Evolutionary conservation across 257 asterid genomes (phyloP), one percentile per base, ranked within the genome.

Genomic region (Nicotiana tabacum): DNA sequence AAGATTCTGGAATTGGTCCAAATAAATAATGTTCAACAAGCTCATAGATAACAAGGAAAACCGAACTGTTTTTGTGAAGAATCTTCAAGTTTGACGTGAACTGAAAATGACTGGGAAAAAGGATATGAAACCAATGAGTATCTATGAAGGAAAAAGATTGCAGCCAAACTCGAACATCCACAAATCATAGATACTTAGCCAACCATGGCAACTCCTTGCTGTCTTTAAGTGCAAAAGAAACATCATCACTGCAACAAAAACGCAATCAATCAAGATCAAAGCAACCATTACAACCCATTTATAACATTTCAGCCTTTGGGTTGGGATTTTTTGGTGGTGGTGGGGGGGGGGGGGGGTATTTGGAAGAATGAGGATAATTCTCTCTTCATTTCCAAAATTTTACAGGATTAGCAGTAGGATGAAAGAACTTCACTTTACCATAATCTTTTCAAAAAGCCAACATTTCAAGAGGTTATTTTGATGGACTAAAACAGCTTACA

Each of bases 131-230:
- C 67, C 16, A 61, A 61, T 21, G 33, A 18, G 16, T 61, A 21
- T 61, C 12, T 10, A 18, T 17, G 65, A 58, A 58, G 65, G 65
- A 58, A 58, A 53, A 39, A 2, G 6, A 69, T 35, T 18, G 56
- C 32, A 69, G 39, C 6, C 32, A 43, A 70, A 70, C 60, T 43
- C 57, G 12, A 21, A 13, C 13, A 21, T 43, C 78, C 13, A 43
- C 24, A 72, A 78, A 32, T 84, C 86, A 93, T 62, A 95, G 79
- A 87, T 94, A 96, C 89, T 93, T 94, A 64, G 90, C 85, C 90
- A 96, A 69, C 99, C 99, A 96, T 27, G 98, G 97, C 53, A 96
- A 89, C 37, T 96, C 98, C 85, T 89, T 86, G 92, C 97, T 89
- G 83, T 91, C 98, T 85, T 94, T 96, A 82, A 96, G 92, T 4